Percentiles rank a stretch among this genome's conserved stretches.
Conservation (phyloP, 306 rosid genomes). For the Quercus engelmannii region DNA sequence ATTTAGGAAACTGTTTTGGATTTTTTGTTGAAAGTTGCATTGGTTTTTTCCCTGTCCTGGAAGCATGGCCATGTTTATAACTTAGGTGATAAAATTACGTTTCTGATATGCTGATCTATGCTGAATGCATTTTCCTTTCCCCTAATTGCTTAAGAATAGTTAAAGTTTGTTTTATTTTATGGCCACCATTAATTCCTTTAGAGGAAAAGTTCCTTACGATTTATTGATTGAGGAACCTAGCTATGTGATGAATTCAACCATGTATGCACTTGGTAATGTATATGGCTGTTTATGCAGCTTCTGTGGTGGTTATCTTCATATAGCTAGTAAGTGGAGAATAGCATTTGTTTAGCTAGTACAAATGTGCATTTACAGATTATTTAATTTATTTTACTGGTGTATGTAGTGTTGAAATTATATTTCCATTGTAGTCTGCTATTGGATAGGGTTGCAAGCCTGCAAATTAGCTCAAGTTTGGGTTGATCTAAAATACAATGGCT, state of each 20-base stretch:
- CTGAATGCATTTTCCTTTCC: neutral
- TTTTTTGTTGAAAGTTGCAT: neutral
- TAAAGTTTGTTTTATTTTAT: neutral
- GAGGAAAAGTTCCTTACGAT: neutral
- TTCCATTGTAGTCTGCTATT: no score
- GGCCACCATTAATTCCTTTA: neutral
- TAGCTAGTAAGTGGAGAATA: neutral
- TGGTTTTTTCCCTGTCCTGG: neutral
- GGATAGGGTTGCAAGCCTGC: no score
- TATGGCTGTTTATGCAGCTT: neutral
- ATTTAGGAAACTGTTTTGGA: neutral
- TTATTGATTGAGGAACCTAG: neutral
- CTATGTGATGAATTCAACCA: neutral
- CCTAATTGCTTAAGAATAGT: no score
- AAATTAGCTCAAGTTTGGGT: no score
- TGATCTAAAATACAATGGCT: no score
- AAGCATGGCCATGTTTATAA: neutral
- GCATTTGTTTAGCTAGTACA: neutral
- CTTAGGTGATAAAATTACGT: no score
- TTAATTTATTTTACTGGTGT: no score
- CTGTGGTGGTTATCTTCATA: neutral
- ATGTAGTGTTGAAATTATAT: no score
- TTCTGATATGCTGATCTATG: neutral
- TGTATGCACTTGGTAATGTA: neutral
- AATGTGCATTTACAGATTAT: neutral